These are phyloP conservation scores for Ceratocystis eucalypticola DNA, from an alignment of 2,329 filamentous ascomycete species.

Conservation along the genomic window DNA sequence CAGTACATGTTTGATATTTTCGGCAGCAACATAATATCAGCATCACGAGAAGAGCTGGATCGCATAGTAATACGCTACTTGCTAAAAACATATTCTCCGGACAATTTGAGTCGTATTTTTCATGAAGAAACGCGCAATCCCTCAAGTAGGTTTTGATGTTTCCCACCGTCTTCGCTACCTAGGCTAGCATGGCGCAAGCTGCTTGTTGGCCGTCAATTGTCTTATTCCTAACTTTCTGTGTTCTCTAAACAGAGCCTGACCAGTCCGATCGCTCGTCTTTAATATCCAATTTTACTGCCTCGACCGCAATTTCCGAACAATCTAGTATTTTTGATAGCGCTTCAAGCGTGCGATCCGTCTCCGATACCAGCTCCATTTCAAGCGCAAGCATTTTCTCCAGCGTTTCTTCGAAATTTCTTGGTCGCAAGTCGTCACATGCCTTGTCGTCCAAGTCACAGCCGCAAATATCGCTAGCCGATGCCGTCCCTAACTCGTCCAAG, in stretches of 20 bases:
- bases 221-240: slow-evolving; percentile 21
- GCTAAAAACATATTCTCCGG: slow-evolving; percentile 20
- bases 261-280: slow-evolving; percentile 26
- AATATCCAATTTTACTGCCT: slow-evolving; percentile 26
- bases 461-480: slow-evolving; percentile 7
- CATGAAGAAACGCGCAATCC: slow-evolving; percentile 19
- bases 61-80: slow-evolving; percentile 22
- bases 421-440: slow-evolving; percentile 22
- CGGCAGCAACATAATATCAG: background rate
- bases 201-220: slow-evolving; percentile 21
- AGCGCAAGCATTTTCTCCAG: slow-evolving; percentile 30
- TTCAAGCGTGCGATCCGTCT: slow-evolving; percentile 28
- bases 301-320: slow-evolving; percentile 27
- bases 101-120: slow-evolving; percentile 21
- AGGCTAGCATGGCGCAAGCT: background rate
- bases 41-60: slow-evolving; percentile 18
- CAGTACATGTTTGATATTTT: background rate
- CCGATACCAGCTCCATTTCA: slow-evolving; percentile 30
- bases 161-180: background rate
- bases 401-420: slow-evolving; percentile 29
- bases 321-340: slow-evolving; percentile 29
- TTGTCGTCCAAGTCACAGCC: slow-evolving; percentile 20
- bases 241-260: slow-evolving; percentile 21
- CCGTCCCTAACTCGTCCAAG: slow-evolving; percentile 23
- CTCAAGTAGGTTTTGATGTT: slow-evolving; percentile 1